Evolutionary conservation across 2,329 filamentous ascomycete species (phyloP).

Genomic region (Paraphaeosphaeria minitans): DNA sequence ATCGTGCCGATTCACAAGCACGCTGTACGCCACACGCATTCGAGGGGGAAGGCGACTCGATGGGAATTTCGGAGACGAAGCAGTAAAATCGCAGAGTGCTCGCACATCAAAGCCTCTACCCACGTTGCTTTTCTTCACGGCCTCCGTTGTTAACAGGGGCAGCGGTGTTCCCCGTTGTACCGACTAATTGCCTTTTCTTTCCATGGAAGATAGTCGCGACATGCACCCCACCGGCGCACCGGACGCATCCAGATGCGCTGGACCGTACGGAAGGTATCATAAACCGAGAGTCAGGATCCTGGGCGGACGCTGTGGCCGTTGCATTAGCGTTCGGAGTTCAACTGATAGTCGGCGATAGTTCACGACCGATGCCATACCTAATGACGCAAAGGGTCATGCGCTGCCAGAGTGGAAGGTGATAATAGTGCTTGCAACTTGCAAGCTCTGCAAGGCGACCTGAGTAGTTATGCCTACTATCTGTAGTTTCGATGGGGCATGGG

Average conservation of each 20-base stretch:
- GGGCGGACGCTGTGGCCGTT: not conserved
- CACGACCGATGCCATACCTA: not conserved
- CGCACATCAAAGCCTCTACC: not conserved
- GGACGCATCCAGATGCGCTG: not conserved
- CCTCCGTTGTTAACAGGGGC: not conserved
- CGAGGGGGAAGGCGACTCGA: not conserved
- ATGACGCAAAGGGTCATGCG: conserved; percentile 6
- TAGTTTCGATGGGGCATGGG: not conserved
- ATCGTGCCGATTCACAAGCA: not conserved
- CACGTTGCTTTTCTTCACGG: not conserved
- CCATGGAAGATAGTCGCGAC: not conserved
- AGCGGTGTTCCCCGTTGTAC: not conserved
- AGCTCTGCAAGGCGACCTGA: not conserved
- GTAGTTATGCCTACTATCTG: not conserved
- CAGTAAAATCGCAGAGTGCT: not conserved
- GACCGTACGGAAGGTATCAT: not conserved
- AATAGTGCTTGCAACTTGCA: not conserved
- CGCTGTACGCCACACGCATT: not conserved
- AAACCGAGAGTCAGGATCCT: conserved; percentile 5
- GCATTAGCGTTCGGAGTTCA: conserved; percentile 10
- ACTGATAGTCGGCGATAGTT: not conserved
- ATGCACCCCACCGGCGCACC: not conserved
- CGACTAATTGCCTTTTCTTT: not conserved
- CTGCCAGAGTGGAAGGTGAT: not conserved
- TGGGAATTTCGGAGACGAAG: not conserved